Base-by-base conservation (phyloP, 106 monocot species). In the Dioscorea dumetorum region DNA sequence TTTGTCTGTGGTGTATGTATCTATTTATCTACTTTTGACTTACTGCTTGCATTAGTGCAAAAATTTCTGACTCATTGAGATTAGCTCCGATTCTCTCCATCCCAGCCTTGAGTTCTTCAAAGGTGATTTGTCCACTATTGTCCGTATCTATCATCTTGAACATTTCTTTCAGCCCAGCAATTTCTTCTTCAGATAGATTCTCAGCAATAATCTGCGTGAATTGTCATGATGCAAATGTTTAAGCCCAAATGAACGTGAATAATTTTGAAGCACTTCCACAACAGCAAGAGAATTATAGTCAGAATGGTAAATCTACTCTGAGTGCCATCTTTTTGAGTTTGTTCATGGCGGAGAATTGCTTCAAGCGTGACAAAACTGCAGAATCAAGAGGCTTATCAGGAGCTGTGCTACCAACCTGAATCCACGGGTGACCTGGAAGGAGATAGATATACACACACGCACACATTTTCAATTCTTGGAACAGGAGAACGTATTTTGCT, bases 71-170 rank as follows among this genome's bases (percentile, higher is more conserved):
- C 32, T 80, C 80, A 57, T 75, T 66, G 17, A 80, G 70, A 28
- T 80, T 75, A 5, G 80, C 80, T 56, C 80, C 80, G 2, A 75
- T 66, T 66, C 54, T 80, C 60, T 80, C 54, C 61, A 80, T 51
- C 49, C 80, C 80, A 66, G 59, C 74, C 50, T 80, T 80, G 33
- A 80, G 75, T 66, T 80, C 80, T 57, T 80, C 80, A 50, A 54
- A 80, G 2, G 80, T 75, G 21, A 80, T 80, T 31, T 80, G 75
- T 12, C 80, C 80, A 67, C 79, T 79, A 58, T 79, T 79, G 64
- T 79, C 79, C 62, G 79, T 57, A 50, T 79, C 79, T 61, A 79
- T 70, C 80, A 75, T 80, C 75, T 80, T 75, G 49, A 80, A 80
- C 74, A 80, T 70, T 61, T 80, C 74, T 24, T 71, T 80, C 2